These are phyloP conservation scores for Symbiodinium pilosum DNA, from an alignment of 73 alveolate genomes.

Conservation along the genomic window DNA sequence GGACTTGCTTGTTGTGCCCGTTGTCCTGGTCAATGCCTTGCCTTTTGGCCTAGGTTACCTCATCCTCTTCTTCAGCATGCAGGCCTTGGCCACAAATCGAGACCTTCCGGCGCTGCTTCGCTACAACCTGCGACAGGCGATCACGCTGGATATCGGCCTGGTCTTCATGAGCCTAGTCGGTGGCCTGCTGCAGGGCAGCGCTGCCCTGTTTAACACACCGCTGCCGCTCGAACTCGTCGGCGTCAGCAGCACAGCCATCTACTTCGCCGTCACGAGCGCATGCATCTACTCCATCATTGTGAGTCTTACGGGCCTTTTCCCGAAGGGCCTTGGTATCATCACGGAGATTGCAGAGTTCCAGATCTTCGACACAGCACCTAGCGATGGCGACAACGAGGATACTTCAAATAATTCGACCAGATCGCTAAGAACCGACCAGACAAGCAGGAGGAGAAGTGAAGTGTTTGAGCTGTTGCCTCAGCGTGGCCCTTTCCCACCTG, in stretches of 20 bases:
- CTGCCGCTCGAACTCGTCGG: constrained; percentile 60
- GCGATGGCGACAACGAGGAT: no score
- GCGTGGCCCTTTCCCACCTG: no score
- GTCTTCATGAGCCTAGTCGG: constrained; percentile 71
- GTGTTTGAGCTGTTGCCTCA: no score
- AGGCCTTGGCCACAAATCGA: constrained; percentile 70
- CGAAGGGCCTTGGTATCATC: constrained; percentile 56
- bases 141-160: constrained; percentile 35
- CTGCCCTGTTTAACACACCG: constrained; percentile 15
- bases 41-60: constrained; percentile 59
- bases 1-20: constrained; percentile 85
- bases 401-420: no score
- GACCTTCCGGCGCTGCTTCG: constrained; percentile 71
- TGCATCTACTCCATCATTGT: constrained; percentile 69
- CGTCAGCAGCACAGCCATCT: constrained; percentile 53
- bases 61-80: constrained; percentile 55
- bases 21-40: constrained; percentile 46
- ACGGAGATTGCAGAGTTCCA: constrained; percentile 77
- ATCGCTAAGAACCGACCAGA: no score
- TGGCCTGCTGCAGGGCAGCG: constrained; percentile 25
- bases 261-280: constrained; percentile 47
- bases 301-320: constrained; percentile 44
- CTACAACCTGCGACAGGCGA: constrained; percentile 76
- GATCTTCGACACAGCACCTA: constrained; percentile 93
- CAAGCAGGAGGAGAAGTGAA: no score